Conservation (phyloP, 1,284 basidiomycete species). For the Puccinia triticina region DNA sequence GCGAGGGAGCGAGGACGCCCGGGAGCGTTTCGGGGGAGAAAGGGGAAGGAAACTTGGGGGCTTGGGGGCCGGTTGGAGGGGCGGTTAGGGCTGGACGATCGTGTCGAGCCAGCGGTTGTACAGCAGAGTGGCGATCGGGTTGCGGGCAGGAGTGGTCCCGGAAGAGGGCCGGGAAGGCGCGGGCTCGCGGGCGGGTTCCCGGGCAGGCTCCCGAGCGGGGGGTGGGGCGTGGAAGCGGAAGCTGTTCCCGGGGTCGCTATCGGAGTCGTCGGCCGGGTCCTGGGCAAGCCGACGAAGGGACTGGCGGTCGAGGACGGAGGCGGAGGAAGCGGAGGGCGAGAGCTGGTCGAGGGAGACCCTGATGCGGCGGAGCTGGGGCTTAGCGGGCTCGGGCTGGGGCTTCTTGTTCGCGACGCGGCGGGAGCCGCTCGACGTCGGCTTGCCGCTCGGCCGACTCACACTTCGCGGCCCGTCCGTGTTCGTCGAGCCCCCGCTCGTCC, state of each 20-base stretch:
- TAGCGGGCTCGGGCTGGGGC: not conserved
- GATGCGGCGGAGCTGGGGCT: not conserved
- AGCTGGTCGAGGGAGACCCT: constrained; percentile 22
- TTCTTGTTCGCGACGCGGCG: not conserved
- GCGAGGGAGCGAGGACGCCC: too few relatives aligned
- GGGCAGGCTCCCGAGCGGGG: too few relatives aligned
- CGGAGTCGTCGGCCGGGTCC: not conserved
- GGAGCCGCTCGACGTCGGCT: not conserved
- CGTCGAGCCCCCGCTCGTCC: not conserved
- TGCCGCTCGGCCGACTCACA: not conserved
- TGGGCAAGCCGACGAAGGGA: not conserved
- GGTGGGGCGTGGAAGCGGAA: not conserved
- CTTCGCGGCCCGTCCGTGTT: constrained; percentile 1
- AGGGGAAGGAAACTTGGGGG: not conserved
- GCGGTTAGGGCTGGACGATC: not conserved
- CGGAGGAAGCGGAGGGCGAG: constrained; percentile 10
- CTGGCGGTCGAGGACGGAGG: not conserved
- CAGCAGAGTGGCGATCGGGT: not conserved
- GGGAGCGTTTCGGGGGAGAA: too few relatives aligned
- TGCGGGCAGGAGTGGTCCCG: not conserved
- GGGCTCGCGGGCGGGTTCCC: too few relatives aligned
- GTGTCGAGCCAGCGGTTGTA: constrained; percentile 19
- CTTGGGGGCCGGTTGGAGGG: not conserved
- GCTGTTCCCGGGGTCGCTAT: not conserved
- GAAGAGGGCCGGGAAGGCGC: too few relatives aligned